Evolutionary conservation across 2,329 filamentous ascomycete genomes (phyloP).

Genomic region (Geoglossum cookeanum): DNA sequence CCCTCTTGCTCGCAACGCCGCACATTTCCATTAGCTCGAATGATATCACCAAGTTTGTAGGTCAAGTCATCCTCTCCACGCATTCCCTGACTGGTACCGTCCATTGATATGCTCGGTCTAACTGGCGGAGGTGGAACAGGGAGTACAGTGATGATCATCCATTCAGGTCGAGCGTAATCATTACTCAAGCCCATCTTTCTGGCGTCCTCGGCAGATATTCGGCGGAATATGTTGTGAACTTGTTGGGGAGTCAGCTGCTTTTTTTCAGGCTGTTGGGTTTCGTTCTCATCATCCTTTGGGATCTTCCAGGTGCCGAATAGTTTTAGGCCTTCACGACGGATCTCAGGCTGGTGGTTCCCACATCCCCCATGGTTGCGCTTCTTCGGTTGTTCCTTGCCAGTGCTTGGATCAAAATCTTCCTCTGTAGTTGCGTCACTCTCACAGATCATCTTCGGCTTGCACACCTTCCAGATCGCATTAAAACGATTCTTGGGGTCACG

Average conservation of each 20-base stretch:
- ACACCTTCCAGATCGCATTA: constrained; percentile 76
- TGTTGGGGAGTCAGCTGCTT: constrained; percentile 64
- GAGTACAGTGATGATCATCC: constrained; percentile 93
- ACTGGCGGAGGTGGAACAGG: constrained; percentile 92
- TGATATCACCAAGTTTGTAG: constrained; percentile 96
- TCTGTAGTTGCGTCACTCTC: constrained; percentile 55
- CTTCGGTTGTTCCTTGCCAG: constrained; percentile 45
- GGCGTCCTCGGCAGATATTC: constrained; percentile 65
- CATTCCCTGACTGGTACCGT: constrained; percentile 78
- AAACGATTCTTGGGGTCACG: constrained; percentile 92
- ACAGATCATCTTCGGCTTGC: constrained; percentile 73
- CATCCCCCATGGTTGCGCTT: constrained; percentile 61
- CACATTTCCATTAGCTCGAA: constrained; percentile 91
- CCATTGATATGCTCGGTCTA: constrained; percentile 90
- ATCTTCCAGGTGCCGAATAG: constrained; percentile 59
- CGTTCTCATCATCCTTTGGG: constrained; percentile 54
- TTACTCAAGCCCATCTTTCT: constrained; percentile 77
- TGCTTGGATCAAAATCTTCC: constrained; percentile 29
- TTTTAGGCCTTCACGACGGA: constrained; percentile 72
- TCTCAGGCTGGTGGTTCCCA: constrained; percentile 73
- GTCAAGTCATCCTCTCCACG: constrained; percentile 98
- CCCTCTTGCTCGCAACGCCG: constrained; percentile 80
- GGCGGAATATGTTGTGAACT: constrained; percentile 70
- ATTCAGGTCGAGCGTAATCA: constrained; percentile 90
- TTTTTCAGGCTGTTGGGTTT: constrained; percentile 55